Percentiles rank a stretch among this genome's conserved stretches.
phyloP scores from a whole-genome alignment of 2,329 filamentous ascomycete species.

The Colletotrichum sublineola region DNA sequence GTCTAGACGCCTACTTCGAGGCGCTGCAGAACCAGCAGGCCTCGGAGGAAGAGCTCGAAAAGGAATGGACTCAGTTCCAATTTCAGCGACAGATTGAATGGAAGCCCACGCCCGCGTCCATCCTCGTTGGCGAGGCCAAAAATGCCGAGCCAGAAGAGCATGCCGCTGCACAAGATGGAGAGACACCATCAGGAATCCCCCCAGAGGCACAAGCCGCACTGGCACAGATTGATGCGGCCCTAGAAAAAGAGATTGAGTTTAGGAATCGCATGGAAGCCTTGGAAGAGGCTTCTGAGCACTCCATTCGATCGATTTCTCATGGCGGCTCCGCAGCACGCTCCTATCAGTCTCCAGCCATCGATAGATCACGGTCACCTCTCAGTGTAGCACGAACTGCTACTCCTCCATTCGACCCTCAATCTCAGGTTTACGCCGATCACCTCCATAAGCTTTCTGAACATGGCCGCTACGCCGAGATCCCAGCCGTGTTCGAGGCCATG shows the following conservation, averaged over 20 bases:
- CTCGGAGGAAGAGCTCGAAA: slow-evolving; percentile 69
- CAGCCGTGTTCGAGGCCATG: slow-evolving; percentile 91
- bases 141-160: slow-evolving; percentile 57
- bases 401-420: slow-evolving; percentile 73
- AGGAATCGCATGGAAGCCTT: slow-evolving; percentile 60
- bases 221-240: slow-evolving; percentile 86
- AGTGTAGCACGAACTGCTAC: slow-evolving; percentile 69
- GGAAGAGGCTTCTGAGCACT: slow-evolving; percentile 58
- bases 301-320: slow-evolving; percentile 52
- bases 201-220: slow-evolving; percentile 70
- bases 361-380: slow-evolving; percentile 58
- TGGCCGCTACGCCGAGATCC: slow-evolving; percentile 87
- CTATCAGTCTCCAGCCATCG: slow-evolving; percentile 58
- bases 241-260: slow-evolving; percentile 81
- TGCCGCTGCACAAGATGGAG: slow-evolving; percentile 53
- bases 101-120: slow-evolving; percentile 74
- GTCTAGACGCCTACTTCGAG: slow-evolving; percentile 91
- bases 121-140: slow-evolving; percentile 72
- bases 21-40: slow-evolving; percentile 83
- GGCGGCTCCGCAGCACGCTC: slow-evolving; percentile 51
- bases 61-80: slow-evolving; percentile 93
- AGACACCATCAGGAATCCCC: slow-evolving; percentile 51
- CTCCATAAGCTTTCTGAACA: slow-evolving; percentile 80
- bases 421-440: slow-evolving; percentile 80
- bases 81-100: slow-evolving; percentile 91